Evolutionary conservation across 176 grass and related monocot species (phyloP).

Genomic region (Olyra latifolia): DNA sequence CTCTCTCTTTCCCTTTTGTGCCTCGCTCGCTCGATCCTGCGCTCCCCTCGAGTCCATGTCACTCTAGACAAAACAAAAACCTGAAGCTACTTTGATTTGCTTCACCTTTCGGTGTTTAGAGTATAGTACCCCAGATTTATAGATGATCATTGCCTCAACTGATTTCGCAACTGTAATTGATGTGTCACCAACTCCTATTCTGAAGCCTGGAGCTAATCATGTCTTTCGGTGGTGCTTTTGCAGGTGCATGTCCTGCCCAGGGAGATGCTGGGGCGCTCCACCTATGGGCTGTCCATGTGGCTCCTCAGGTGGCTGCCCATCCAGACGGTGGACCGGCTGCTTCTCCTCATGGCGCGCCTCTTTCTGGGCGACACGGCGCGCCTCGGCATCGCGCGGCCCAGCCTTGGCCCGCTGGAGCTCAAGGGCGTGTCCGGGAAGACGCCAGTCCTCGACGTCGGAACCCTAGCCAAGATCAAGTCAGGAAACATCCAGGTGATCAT

Average conservation of each 20-base stretch:
- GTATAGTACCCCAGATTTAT: neutral
- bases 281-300: constrained; percentile 67
- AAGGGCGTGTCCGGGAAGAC: constrained; percentile 74
- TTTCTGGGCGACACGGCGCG: constrained; percentile 60
- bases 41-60: constrained; percentile 28
- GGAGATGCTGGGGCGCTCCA: constrained; percentile 73
- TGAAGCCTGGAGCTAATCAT: neutral
- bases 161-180: constrained; percentile 24
- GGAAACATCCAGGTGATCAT: constrained; percentile 64
- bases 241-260: constrained; percentile 86
- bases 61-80: constrained; percentile 29
- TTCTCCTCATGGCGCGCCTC: constrained; percentile 46
- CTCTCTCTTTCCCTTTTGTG: neutral
- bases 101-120: constrained; percentile 27
- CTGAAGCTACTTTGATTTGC: constrained; percentile 10
- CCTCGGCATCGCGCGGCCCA: constrained; percentile 61
- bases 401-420: constrained; percentile 66
- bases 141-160: neutral
- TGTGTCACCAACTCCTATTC: neutral
- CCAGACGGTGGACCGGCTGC: constrained; percentile 53
- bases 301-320: constrained; percentile 54
- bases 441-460: constrained; percentile 84
- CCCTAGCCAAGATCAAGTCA: constrained; percentile 72
- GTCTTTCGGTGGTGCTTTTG: constrained; percentile 28
- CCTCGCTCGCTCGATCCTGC: neutral